phyloP scores from a whole-genome alignment of 441 rosid species.

The Pelargonium myrrhifolium region DNA sequence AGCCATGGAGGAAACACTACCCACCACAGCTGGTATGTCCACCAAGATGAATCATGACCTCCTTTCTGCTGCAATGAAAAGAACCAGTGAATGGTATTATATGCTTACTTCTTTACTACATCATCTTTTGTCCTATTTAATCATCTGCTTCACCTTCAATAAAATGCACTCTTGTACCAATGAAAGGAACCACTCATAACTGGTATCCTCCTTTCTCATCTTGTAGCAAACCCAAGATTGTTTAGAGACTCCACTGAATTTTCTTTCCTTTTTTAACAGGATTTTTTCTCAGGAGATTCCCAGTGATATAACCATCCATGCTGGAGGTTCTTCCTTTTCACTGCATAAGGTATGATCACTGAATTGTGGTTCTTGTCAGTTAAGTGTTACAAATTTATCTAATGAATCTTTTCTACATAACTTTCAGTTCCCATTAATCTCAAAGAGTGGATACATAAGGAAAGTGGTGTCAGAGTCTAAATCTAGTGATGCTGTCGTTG shows the following conservation, averaged over 20 bases:
- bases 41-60: conserved; percentile 72
- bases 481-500: conserved; percentile 36
- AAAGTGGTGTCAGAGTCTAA: conserved; percentile 45
- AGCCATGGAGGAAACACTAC: conserved; percentile 38
- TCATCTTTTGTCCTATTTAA: conserved; percentile 13
- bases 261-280: conserved; percentile 41
- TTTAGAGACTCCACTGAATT: neutral
- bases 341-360: conserved; percentile 57
- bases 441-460: conserved; percentile 52
- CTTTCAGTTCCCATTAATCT: conserved; percentile 54
- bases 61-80: conserved; percentile 77
- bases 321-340: conserved; percentile 66
- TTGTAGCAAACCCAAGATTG: neutral
- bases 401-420: conserved; percentile 5
- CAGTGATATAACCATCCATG: conserved; percentile 70
- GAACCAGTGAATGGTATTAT: conserved; percentile 95
- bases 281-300: conserved; percentile 91
- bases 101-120: neutral
- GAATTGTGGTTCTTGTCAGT: neutral
- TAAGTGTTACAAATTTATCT: neutral
- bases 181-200: neutral
- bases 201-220: neutral
- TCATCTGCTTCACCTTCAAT: neutral
- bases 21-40: conserved; percentile 40
- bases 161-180: neutral